These are phyloP conservation scores for Linanthus parryae DNA, from an alignment of 148 eudicot species.

Conservation along the genomic window DNA sequence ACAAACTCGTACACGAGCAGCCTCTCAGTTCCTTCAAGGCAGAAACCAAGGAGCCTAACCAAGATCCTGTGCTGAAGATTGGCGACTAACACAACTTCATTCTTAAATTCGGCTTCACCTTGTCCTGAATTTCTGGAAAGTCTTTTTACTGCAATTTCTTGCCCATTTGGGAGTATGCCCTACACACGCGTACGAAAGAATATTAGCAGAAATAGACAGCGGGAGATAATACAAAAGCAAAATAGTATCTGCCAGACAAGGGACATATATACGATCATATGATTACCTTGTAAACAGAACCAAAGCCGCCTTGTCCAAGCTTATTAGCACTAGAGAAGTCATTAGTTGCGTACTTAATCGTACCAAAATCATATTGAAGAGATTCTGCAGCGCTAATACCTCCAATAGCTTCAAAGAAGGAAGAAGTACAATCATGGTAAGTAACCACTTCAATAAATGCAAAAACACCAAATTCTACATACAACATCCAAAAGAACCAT, in stretches of 20 bases:
- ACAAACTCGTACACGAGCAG: conserved; percentile 8
- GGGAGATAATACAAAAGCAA: too few relatives aligned
- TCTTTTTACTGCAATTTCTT: conserved; percentile 9
- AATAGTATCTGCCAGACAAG: too few relatives aligned
- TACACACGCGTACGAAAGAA: too few relatives aligned
- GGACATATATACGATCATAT: too few relatives aligned
- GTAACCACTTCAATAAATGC: too few relatives aligned
- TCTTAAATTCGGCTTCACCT: conserved; percentile 12
- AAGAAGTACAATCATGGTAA: too few relatives aligned
- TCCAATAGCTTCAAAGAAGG: too few relatives aligned
- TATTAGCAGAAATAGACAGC: too few relatives aligned
- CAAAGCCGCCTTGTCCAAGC: conserved; percentile 40
- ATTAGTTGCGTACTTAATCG: conserved; percentile 28
- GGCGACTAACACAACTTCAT: conserved; percentile 7
- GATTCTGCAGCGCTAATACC: conserved; percentile 20
- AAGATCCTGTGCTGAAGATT: conserved; percentile 12
- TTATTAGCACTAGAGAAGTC: conserved; percentile 24
- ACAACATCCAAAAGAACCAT: too few relatives aligned
- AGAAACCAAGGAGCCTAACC: conserved; percentile 10
- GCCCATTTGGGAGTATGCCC: conserved; percentile 8
- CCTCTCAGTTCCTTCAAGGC: conserved; percentile 4
- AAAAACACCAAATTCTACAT: too few relatives aligned
- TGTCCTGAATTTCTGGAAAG: conserved; percentile 2
- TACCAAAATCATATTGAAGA: conserved; percentile 25
- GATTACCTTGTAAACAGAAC: conserved; percentile 41